Base-by-base conservation (phyloP, 768 basidiomycete species). In the Russula abietina region DNA sequence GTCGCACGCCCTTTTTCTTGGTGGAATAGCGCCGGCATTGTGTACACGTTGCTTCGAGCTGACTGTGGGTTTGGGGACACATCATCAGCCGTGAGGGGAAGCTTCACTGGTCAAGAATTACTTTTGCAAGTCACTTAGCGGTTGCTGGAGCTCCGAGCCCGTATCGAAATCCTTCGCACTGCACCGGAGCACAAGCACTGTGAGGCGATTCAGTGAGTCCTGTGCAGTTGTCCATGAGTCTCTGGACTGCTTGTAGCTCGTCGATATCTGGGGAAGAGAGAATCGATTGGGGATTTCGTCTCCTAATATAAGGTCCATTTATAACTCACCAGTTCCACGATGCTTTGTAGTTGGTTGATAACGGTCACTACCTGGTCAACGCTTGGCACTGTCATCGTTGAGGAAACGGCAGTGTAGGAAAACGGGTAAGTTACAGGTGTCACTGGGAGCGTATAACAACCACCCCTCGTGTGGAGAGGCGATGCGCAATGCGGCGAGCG, bases 371-470 rank as follows among this genome's bases (percentile, higher is more conserved):
- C 54, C 54, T 64, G 58, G 24, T 64, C 63, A 46, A 28, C 26
- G 54, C 32, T 59, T 43, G 53, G 59, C 54, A 56, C 39, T 3
- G 59, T 64, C 59, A 64, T 64, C 41, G 62, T 51, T 26, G 59
- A 43, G 28, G 53, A 55, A 36, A 46, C 19, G 14, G 49, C 24
- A 50, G 30, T 17, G 32, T 14, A 30, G 33, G 63, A 16, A 24
- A 50, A 30, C 19, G 36, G 17, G 32, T 19, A 22, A 46, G 45
- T 26, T 38, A 55, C 26, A 56, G 48, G 54, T 51, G 48, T 24
- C 16, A 17, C 38, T 39, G 38, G 1, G 38, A 17, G 17, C 10
- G 58, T 60, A 60, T 19, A 48, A 51, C 59, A 48, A 51, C 59
- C 41, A 39, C 39, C 50, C 28, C 16, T 39, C 38, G 6, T 14